Percentiles rank a stretch among this genome's conserved stretches.
phyloP scores from a whole-genome alignment of 1,284 basidiomycete species.

The Polyporus tsugae region DNA sequence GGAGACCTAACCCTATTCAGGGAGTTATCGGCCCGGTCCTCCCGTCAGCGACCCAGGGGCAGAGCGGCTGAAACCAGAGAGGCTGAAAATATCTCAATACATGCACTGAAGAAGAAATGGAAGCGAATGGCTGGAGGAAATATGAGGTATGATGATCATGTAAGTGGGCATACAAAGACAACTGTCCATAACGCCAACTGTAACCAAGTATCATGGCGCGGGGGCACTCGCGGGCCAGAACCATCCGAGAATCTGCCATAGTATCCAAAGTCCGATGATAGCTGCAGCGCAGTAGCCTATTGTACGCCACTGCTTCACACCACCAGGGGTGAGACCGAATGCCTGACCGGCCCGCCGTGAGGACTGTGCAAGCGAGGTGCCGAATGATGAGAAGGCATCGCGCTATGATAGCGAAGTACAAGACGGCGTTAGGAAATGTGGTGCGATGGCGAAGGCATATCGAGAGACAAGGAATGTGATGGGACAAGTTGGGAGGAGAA shows the following conservation, averaged over 20 bases:
- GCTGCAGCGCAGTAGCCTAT: constrained; percentile 63
- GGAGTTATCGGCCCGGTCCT: background rate
- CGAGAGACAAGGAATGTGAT: background rate
- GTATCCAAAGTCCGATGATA: constrained; percentile 52
- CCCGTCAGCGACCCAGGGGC: no score
- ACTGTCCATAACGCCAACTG: background rate
- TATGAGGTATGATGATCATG: constrained; percentile 1
- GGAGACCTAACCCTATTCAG: constrained; percentile 23
- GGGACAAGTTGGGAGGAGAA: background rate
- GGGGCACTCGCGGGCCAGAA: constrained; percentile 35
- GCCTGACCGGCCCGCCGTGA: constrained; percentile 72
- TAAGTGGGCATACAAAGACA: constrained; percentile 10
- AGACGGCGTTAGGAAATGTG: background rate
- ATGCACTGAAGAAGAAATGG: background rate
- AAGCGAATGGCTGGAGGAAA: background rate
- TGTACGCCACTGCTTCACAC: constrained; percentile 72
- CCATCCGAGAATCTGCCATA: constrained; percentile 49
- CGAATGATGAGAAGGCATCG: constrained; percentile 73
- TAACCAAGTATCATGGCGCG: constrained; percentile 21
- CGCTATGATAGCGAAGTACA: constrained; percentile 48
- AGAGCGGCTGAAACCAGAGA: no score
- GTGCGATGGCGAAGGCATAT: background rate
- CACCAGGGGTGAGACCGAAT: constrained; percentile 71
- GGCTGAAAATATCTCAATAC: no score
- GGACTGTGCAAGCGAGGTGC: constrained; percentile 65